phyloP scores from a whole-genome alignment of 306 rosid genomes.

The Cicer yamashitae region DNA sequence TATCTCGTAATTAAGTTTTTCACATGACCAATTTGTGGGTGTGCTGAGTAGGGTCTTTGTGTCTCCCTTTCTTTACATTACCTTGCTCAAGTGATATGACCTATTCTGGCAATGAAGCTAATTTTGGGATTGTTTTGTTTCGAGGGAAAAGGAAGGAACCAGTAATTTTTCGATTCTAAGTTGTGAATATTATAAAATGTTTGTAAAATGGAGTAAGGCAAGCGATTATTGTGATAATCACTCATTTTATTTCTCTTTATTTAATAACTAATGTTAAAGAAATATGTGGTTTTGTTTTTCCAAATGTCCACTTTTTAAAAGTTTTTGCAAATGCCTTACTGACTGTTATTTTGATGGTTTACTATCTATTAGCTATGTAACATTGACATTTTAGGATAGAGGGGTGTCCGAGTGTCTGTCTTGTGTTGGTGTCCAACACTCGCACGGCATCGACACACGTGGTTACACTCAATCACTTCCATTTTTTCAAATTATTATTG shows the following conservation, averaged over 20 bases:
- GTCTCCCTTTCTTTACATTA: neutral
- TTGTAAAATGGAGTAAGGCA: neutral
- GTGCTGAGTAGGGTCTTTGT: neutral
- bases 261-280: neutral
- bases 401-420: neutral
- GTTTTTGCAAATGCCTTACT: neutral
- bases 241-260: neutral
- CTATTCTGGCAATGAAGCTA: neutral
- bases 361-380: neutral
- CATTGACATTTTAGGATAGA: neutral
- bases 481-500: neutral
- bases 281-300: constrained; percentile 5
- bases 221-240: constrained; percentile 6
- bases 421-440: neutral
- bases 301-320: neutral
- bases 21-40: neutral
- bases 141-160: neutral
- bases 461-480: neutral
- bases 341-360: neutral
- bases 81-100: neutral
- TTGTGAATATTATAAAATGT: neutral
- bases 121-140: constrained; percentile 23
- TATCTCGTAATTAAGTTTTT: neutral
- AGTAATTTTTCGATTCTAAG: neutral
- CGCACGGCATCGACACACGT: too few species aligned